Conservation (phyloP, 306 rosid genomes). For the Lagenaria siceraria region DNA sequence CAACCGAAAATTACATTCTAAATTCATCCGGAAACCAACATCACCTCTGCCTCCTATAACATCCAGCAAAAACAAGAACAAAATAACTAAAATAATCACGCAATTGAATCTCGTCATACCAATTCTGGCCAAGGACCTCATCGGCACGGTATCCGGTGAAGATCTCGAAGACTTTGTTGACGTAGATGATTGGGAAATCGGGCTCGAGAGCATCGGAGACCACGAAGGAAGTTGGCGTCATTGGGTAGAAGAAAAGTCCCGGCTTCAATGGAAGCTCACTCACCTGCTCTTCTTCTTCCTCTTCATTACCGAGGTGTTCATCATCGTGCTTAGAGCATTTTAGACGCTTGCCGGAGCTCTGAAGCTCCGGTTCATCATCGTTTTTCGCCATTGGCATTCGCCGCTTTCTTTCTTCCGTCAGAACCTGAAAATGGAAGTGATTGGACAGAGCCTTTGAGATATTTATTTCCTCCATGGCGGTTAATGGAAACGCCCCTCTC, state of each 20-base stretch:
- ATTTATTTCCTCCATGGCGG: not conserved
- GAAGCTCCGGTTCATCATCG: conserved; percentile 23
- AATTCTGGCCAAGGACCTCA: conserved; percentile 86
- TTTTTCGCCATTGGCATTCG: conserved; percentile 53
- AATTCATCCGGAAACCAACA: not conserved
- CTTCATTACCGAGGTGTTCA: not conserved
- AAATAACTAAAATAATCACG: not conserved
- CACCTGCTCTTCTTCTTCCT: conserved; percentile 18
- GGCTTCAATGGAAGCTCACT: conserved; percentile 36
- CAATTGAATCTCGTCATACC: conserved; percentile 27
- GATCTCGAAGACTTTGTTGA: conserved; percentile 81
- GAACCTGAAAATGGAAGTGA: not conserved
- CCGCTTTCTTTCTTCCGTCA: not conserved
- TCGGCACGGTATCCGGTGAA: conserved; percentile 85
- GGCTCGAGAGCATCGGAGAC: conserved; percentile 87
- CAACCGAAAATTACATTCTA: not conserved
- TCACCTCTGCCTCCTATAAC: not conserved
- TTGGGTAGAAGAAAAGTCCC: conserved; percentile 45
- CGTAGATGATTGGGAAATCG: conserved; percentile 83
- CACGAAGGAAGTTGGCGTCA: conserved; percentile 67
- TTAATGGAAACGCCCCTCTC: not conserved
- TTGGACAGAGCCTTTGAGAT: not conserved
- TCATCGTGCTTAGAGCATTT: conserved; percentile 26
- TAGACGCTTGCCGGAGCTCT: conserved; percentile 55
- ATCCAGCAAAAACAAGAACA: not conserved